These are phyloP conservation scores for Durusdinium trenchii DNA, from an alignment of 73 alveolate genomes.

Conservation along the genomic window DNA sequence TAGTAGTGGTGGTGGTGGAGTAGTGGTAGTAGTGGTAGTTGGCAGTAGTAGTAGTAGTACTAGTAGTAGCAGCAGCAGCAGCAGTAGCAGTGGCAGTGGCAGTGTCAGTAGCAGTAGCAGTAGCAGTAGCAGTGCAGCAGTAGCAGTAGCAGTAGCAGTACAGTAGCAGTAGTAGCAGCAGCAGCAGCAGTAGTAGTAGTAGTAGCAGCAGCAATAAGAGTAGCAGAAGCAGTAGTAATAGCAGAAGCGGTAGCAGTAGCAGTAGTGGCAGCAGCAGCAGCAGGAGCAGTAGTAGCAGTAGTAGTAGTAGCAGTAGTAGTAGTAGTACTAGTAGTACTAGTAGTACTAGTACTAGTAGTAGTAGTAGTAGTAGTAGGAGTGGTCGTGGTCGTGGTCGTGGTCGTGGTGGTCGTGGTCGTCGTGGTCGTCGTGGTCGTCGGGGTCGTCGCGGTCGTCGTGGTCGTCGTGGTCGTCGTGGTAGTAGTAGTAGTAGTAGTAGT, in stretches of 20 bases:
- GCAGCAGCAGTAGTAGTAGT: background rate
- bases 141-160: too few relatives aligned
- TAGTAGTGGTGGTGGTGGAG: too few relatives aligned
- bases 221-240: background rate
- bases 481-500: constrained; percentile 29
- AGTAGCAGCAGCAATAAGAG: background rate
- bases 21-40: too few relatives aligned
- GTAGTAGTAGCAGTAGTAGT: constrained; percentile 20
- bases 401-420: background rate
- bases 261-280: constrained; percentile 2
- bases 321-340: constrained; percentile 23
- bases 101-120: too few relatives aligned
- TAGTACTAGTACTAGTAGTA: constrained; percentile 21
- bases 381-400: background rate
- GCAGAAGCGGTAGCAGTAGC: background rate
- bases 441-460: background rate
- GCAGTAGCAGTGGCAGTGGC: too few relatives aligned
- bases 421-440: too few relatives aligned
- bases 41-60: too few relatives aligned
- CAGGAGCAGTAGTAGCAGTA: background rate
- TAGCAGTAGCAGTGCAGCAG: too few relatives aligned
- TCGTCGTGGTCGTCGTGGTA: background rate
- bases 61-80: too few relatives aligned
- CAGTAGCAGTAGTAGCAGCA: background rate
- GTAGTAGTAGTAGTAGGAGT: constrained; percentile 21